Evolutionary conservation across 2,329 filamentous ascomycete genomes (phyloP).

Genomic region (Fusarium keratoplasticum): DNA sequence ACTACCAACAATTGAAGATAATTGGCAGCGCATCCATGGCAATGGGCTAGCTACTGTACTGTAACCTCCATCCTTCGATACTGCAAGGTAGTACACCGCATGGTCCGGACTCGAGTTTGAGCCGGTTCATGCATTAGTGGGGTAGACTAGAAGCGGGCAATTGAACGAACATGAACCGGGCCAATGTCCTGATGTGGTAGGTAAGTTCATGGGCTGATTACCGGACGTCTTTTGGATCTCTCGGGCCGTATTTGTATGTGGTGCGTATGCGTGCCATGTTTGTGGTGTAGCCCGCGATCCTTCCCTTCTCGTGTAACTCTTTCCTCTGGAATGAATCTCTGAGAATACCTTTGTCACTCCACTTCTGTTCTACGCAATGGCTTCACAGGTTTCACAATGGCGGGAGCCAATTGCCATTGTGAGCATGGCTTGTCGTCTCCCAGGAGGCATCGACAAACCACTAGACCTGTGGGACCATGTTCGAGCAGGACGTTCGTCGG

Average conservation of each 20-base stretch:
- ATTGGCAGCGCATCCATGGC: conserved; percentile 12
- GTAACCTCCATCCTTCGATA: conserved; percentile 8
- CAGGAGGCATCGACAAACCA: conserved; percentile 40
- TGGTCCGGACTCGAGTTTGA: conserved; percentile 8
- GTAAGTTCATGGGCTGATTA: conserved; percentile 1
- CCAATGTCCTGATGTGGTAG: conserved; percentile 3
- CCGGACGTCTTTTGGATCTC: background rate
- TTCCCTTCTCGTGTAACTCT: background rate
- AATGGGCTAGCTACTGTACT: background rate
- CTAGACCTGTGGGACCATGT: conserved; percentile 41
- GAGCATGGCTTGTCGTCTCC: conserved; percentile 41
- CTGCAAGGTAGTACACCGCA: conserved; percentile 4
- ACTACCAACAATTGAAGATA: conserved; percentile 5
- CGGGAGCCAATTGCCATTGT: conserved; percentile 41
- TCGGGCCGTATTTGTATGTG: background rate
- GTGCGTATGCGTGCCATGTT: conserved; percentile 6
- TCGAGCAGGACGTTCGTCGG: conserved; percentile 34
- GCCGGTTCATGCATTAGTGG: conserved; percentile 12
- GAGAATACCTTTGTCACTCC: conserved; percentile 5
- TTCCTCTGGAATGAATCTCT: conserved; percentile 5
- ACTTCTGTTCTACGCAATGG: conserved; percentile 24
- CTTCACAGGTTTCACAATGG: conserved; percentile 37
- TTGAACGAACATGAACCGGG: background rate
- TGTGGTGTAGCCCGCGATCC: background rate
- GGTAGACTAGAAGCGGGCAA: conserved; percentile 1